A percentile compares a stretch with the other conserved stretches of the same genome.
Conservation (phyloP, 2,329 filamentous ascomycete species). For the Alternaria postmessia region DNA sequence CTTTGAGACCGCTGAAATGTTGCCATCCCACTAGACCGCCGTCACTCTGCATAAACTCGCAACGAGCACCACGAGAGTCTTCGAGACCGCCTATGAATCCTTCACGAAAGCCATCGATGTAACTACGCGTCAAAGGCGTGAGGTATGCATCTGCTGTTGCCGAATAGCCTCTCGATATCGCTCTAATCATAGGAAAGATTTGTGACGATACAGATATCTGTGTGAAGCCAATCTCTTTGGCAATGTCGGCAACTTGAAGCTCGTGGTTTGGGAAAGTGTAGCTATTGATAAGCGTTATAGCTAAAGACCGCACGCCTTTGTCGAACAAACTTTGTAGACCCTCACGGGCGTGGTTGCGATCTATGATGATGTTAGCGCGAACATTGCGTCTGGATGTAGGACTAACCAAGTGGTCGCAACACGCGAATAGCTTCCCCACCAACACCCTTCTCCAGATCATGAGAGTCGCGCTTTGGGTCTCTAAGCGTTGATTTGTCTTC, state of each 20-base stretch:
- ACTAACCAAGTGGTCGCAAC: neutral
- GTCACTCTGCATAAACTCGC: conserved; percentile 49
- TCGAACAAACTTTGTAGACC: conserved; percentile 36
- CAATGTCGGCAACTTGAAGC: conserved; percentile 34
- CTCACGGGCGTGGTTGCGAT: conserved; percentile 6
- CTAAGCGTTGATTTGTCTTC: conserved; percentile 22
- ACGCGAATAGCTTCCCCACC: conserved; percentile 22
- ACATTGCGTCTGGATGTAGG: neutral
- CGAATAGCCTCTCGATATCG: conserved; percentile 31
- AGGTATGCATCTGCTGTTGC: conserved; percentile 41
- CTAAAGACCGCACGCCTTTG: conserved; percentile 48
- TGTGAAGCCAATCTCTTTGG: conserved; percentile 38
- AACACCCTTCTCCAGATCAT: conserved; percentile 20
- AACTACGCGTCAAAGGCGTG: conserved; percentile 31
- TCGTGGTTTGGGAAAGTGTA: conserved; percentile 48
- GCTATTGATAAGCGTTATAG: conserved; percentile 46
- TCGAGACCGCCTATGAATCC: conserved; percentile 37
- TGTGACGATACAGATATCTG: conserved; percentile 38
- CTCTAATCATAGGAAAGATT: conserved; percentile 35
- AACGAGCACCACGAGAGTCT: conserved; percentile 32
- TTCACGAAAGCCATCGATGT: conserved; percentile 33
- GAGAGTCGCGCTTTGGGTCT: conserved; percentile 9
- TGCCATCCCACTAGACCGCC: conserved; percentile 38
- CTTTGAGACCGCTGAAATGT: conserved; percentile 43
- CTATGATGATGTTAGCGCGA: conserved; percentile 3